A percentile compares a stretch with the other conserved stretches of the same genome.
Evolutionary conservation across 371 early-diverging fungal genomes (phyloP).

Genomic region (Rhizopus delemar): DNA sequence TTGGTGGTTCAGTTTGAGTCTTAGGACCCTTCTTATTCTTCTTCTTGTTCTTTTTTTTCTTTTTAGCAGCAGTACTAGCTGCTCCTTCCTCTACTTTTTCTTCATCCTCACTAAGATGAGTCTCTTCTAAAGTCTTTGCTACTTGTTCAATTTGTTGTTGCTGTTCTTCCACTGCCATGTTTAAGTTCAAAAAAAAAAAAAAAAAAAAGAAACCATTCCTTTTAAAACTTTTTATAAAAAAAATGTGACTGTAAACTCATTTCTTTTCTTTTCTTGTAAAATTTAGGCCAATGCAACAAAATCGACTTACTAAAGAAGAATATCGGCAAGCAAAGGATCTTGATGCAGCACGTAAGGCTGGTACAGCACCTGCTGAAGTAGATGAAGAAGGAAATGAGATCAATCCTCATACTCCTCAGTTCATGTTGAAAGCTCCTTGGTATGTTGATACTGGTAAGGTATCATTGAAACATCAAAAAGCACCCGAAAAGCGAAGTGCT

Average conservation of each 20-base stretch:
- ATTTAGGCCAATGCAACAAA: conserved; percentile 23
- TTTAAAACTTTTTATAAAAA: not conserved
- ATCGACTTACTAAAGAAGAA: conserved; percentile 80
- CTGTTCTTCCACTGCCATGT: conserved; percentile 19
- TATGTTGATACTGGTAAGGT: conserved; percentile 88
- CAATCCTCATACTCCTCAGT: conserved; percentile 98
- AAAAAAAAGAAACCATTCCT: not conserved
- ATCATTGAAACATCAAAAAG: conserved; percentile 89
- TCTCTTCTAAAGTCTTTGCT: conserved; percentile 14
- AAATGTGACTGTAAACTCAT: not conserved
- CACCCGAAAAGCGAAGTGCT: conserved; percentile 41
- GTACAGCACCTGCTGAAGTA: conserved; percentile 86
- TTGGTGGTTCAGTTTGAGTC: conserved; percentile 74
- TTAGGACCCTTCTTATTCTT: conserved; percentile 66
- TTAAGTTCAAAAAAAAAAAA: conserved; percentile 3
- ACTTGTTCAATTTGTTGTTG: conserved; percentile 19
- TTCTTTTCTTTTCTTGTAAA: not conserved
- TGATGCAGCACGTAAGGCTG: conserved; percentile 88
- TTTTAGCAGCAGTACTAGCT: conserved; percentile 26
- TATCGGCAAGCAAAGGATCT: conserved; percentile 84
- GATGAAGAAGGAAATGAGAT: conserved; percentile 93
- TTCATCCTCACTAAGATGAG: conserved; percentile 18
- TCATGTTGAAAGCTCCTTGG: conserved; percentile 96
- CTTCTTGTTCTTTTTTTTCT: conserved; percentile 70
- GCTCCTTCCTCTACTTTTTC: conserved; percentile 10